These are phyloP conservation scores for Bauhinia variegata DNA, from an alignment of 306 rosid species.

Conservation along the genomic window DNA sequence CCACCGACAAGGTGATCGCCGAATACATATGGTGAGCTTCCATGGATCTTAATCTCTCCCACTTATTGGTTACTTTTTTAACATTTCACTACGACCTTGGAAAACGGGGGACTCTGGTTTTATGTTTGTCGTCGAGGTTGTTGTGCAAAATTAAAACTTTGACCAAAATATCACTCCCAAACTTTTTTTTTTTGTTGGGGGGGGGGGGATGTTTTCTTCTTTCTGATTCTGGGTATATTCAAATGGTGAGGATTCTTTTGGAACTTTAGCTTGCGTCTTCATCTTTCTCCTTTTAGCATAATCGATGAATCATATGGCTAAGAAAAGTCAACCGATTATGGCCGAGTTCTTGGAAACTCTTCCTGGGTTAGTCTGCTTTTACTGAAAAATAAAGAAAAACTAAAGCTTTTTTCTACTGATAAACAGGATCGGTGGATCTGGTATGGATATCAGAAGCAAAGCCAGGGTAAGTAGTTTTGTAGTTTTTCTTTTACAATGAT, in stretches of 20 bases:
- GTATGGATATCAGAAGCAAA: slow-evolving; percentile 70
- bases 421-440: slow-evolving; percentile 79
- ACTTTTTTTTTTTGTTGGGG: neutral
- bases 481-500: neutral
- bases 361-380: slow-evolving; percentile 24
- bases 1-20: slow-evolving; percentile 54
- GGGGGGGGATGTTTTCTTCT: slow-evolving; percentile 11
- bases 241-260: slow-evolving; percentile 12
- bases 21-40: slow-evolving; percentile 73
- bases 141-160: neutral
- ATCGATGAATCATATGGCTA: slow-evolving; percentile 6
- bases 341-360: slow-evolving; percentile 2
- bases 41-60: neutral
- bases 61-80: neutral
- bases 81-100: neutral
- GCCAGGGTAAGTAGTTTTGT: slow-evolving; percentile 50
- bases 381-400: neutral
- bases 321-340: neutral
- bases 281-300: neutral
- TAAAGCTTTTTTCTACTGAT: neutral
- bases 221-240: slow-evolving; percentile 37
- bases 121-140: neutral
- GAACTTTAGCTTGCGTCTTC: neutral
- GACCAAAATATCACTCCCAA: neutral
- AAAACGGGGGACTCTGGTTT: slow-evolving; percentile 39